phyloP scores from a whole-genome alignment of 345 rosid genomes.

The Euphorbia tirucalli region DNA sequence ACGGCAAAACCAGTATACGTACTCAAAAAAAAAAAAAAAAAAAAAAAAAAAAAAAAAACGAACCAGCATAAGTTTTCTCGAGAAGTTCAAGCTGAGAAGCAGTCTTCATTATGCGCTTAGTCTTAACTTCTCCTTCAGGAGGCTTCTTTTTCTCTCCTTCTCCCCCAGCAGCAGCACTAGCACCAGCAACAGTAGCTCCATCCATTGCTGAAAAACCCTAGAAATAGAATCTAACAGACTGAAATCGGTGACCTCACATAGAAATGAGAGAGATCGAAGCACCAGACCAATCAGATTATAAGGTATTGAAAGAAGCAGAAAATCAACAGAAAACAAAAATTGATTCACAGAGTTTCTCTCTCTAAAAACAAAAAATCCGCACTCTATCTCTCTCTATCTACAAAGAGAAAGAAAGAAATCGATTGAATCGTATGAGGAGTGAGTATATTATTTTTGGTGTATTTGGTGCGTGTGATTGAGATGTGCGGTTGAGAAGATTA shows the following conservation, averaged over 20 bases:
- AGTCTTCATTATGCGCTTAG: conserved; percentile 90
- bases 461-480: conserved; percentile 47
- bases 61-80: conserved; percentile 78
- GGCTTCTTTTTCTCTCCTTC: conserved; percentile 63
- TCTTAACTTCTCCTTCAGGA: conserved; percentile 57
- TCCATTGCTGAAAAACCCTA: conserved; percentile 7
- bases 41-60: conserved; percentile 3
- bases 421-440: background rate
- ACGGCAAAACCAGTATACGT: background rate
- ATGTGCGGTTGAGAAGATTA: conserved; percentile 53
- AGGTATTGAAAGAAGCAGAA: background rate
- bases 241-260: background rate
- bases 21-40: background rate
- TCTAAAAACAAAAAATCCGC: background rate
- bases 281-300: background rate
- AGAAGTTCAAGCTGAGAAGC: conserved; percentile 86
- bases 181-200: conserved; percentile 7
- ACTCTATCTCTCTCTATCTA: background rate
- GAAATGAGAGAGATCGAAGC: conserved; percentile 2
- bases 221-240: background rate
- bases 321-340: background rate
- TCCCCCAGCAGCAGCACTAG: conserved; percentile 18
- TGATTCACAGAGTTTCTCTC: background rate
- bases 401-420: conserved; percentile 21
- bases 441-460: background rate